These are phyloP conservation scores for Xylaria grammica DNA, from an alignment of 495 filamentous ascomycete species.

Conservation along the genomic window DNA sequence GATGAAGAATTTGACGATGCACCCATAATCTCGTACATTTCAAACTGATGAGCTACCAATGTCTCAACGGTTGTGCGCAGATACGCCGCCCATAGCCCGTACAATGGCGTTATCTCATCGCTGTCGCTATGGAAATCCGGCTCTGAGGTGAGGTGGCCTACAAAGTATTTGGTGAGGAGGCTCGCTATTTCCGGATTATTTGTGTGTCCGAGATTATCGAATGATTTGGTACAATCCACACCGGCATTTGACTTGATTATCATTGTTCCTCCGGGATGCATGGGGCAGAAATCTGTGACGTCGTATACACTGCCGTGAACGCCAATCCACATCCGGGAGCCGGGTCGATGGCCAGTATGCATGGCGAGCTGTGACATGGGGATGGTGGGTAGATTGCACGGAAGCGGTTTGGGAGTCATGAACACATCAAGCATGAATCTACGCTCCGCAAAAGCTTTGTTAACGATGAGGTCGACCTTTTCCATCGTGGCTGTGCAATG, in stretches of 20 bases:
- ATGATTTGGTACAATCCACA: slow-evolving; percentile 56
- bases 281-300: slow-evolving; percentile 55
- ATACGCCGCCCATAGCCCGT: slow-evolving; percentile 54
- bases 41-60: slow-evolving; percentile 54
- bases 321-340: slow-evolving; percentile 56
- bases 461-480: slow-evolving; percentile 51
- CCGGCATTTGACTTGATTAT: slow-evolving; percentile 60
- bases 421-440: slow-evolving; percentile 61
- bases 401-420: slow-evolving; percentile 57
- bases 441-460: slow-evolving; percentile 57
- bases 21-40: slow-evolving; percentile 55
- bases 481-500: slow-evolving; percentile 53
- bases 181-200: slow-evolving; percentile 57
- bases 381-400: slow-evolving; percentile 53
- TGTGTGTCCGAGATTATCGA: slow-evolving; percentile 57
- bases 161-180: slow-evolving; percentile 56
- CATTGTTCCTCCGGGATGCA: slow-evolving; percentile 55
- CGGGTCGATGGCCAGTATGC: slow-evolving; percentile 54
- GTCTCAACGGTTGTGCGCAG: slow-evolving; percentile 53
- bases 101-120: slow-evolving; percentile 44
- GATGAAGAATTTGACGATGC: slow-evolving; percentile 37
- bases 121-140: slow-evolving; percentile 48
- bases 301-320: slow-evolving; percentile 58
- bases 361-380: slow-evolving; percentile 53
- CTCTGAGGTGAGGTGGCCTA: slow-evolving; percentile 54